Evolutionary conservation across 23 red algal species (phyloP).

Genomic region (Agarophyton chilense): DNA sequence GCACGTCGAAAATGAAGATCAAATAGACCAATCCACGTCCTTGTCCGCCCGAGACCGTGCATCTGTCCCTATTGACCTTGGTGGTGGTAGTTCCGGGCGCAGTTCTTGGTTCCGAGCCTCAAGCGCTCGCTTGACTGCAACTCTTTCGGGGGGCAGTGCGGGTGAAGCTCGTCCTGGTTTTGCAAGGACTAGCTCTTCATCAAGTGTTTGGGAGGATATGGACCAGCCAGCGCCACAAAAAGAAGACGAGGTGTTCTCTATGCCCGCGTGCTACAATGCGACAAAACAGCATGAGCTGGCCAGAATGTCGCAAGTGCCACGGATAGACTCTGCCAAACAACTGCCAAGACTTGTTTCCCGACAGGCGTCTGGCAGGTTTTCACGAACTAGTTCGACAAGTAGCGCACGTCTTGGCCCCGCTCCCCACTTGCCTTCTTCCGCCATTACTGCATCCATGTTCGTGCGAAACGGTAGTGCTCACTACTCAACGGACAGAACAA

Average conservation of each 20-base stretch:
- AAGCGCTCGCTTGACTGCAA: slow-evolving; percentile 7
- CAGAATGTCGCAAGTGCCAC: background rate
- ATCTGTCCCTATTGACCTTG: slow-evolving; percentile 7
- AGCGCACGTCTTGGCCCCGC: background rate
- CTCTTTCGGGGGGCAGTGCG: background rate
- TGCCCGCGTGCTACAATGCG: slow-evolving; percentile 19
- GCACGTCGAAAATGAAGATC: slow-evolving; percentile 8
- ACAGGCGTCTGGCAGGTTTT: background rate
- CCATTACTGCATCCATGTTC: background rate
- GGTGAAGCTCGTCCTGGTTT: background rate
- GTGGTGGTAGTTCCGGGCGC: background rate
- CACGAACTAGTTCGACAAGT: slow-evolving; percentile 1
- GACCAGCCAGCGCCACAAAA: background rate
- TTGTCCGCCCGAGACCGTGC: background rate
- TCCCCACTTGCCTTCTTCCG: background rate
- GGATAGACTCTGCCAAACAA: background rate
- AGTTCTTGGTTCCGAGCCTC: slow-evolving; percentile 9
- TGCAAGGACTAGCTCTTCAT: background rate
- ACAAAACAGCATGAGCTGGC: background rate
- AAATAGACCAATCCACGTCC: background rate
- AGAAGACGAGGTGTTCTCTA: slow-evolving; percentile 10
- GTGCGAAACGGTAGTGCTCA: background rate
- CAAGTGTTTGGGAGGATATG: slow-evolving; percentile 21
- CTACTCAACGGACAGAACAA: background rate
- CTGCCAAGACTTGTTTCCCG: background rate